Evolutionary conservation across 1,284 basidiomycete species (phyloP), one percentile per base, ranked within the genome.

Genomic region (Boletus semigastroideus): DNA sequence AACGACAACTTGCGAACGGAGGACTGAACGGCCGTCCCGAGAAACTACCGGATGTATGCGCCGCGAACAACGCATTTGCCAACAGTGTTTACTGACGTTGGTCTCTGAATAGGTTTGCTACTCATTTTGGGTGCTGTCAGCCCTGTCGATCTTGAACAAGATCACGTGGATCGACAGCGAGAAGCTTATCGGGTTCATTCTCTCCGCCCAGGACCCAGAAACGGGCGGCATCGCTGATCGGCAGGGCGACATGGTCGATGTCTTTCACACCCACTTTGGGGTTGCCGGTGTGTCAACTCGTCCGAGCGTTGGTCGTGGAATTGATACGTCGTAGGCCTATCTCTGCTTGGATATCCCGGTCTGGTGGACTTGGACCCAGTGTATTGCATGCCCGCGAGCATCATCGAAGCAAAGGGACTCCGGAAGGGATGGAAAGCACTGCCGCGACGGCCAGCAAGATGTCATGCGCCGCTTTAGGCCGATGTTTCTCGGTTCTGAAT

Each of bases 211-310:
- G 87, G 96, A 98, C 67, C 74, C 81, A 0, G 95, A 98, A 51
- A 80, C 78, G 12, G 96, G 48, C 5, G 22, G 22, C 22, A 22
- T 22, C 22, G 22, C 22, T 22, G 22, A 22, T 5, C 22, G 22
- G 22, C 92, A 94, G 1, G 94, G 91, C 1, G 88, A 99, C 67
- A 89, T 94, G 77, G 85, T 87, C 1, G 96, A 98, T 64, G 94
- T 99, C 13, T 99, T 98, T 72, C 96, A 99, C 67, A 98, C 96
- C 0, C 70, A 82, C 8, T 99, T 98, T 64, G n/a, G 96, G 96
- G 74, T 97, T 5, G 94, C 94, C 49, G 94, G 93, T 90, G 53
- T 52, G 78, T 72, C 25, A 14, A 22, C 27, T 4, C 10, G 10
- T n/a, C 30, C 1, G 9, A 6, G 16, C 11, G 28, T 31, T 5